phyloP scores from a whole-genome alignment of 2,329 filamentous ascomycete species.

The Phaeosphaeria sp. region DNA sequence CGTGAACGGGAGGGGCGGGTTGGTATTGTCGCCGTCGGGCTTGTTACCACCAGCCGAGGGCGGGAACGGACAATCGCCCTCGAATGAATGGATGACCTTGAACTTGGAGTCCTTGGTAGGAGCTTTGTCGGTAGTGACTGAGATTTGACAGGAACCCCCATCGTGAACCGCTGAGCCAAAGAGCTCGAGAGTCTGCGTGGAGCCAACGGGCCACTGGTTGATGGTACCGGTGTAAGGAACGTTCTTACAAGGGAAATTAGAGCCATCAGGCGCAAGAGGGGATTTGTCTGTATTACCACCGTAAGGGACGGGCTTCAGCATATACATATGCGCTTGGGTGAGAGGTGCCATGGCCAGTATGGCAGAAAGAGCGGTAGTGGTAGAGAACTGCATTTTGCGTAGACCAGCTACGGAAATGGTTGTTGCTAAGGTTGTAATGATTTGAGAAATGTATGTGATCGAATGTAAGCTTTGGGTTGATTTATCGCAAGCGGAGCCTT shows the following conservation, averaged over 20 bases:
- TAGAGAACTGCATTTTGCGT: conserved; percentile 15
- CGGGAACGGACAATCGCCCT: conserved; percentile 82
- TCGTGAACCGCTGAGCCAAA: conserved; percentile 78
- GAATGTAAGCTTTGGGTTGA: conserved; percentile 3
- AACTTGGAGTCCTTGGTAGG: conserved; percentile 73
- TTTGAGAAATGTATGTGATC: conserved; percentile 9
- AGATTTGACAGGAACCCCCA: conserved; percentile 89
- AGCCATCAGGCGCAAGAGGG: conserved; percentile 65
- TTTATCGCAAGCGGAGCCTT: conserved; percentile 6
- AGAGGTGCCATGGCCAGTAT: conserved; percentile 56
- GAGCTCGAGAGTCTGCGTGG: conserved; percentile 68
- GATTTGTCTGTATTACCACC: conserved; percentile 59
- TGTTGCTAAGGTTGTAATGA: conserved; percentile 11
- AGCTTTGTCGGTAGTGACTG: conserved; percentile 75
- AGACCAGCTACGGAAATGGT: conserved; percentile 11
- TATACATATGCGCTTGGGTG: conserved; percentile 74
- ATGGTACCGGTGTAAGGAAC: conserved; percentile 50
- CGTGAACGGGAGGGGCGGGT: conserved; percentile 67
- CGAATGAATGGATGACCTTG: conserved; percentile 88
- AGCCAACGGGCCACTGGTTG: conserved; percentile 71
- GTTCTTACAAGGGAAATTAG: conserved; percentile 82
- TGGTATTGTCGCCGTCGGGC: conserved; percentile 39
- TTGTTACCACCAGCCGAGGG: conserved; percentile 13
- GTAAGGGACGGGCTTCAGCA: conserved; percentile 73
- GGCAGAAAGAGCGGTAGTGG: conserved; percentile 18